Evolutionary conservation across 257 asterid species (phyloP).

Genomic region (Lithospermum erythrorhizon): DNA sequence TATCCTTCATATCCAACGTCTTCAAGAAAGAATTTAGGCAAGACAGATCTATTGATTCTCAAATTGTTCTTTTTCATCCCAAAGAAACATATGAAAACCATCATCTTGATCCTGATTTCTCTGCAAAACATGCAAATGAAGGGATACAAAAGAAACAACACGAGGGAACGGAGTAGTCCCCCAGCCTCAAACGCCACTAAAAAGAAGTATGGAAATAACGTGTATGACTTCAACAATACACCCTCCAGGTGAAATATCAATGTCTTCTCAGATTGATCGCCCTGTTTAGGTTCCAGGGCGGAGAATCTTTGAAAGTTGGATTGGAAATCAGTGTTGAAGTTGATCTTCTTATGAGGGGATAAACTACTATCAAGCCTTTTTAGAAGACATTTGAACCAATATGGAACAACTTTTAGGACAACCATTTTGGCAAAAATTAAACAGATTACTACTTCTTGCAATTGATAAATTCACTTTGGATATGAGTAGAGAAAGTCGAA

Average conservation of each 20-base stretch:
- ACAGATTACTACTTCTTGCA: neutral
- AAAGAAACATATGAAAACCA: constrained; percentile 27
- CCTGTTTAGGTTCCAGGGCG: constrained; percentile 5
- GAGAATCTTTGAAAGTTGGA: constrained; percentile 14
- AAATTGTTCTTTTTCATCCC: constrained; percentile 18
- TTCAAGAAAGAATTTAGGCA: constrained; percentile 29
- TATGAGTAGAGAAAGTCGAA: neutral
- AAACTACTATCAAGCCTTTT: constrained; percentile 10
- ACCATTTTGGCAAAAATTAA: constrained; percentile 11
- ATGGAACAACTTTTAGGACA: constrained; percentile 15
- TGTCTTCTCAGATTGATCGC: constrained; percentile 8
- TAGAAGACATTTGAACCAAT: constrained; percentile 16
- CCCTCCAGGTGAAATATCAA: constrained; percentile 26
- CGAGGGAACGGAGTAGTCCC: constrained; percentile 18
- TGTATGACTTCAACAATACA: constrained; percentile 20
- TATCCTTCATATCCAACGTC: constrained; percentile 28
- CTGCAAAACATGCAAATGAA: constrained; percentile 10
- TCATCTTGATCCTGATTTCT: constrained; percentile 12
- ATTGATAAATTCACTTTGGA: neutral
- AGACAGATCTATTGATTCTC: constrained; percentile 19
- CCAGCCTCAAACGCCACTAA: constrained; percentile 35
- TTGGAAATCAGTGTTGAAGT: constrained; percentile 12
- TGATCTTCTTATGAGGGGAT: constrained; percentile 6
- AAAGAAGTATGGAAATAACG: constrained; percentile 27
- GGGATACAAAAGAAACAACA: constrained; percentile 23